Evolutionary conservation across 1,139 yeast species (phyloP), one percentile per base, ranked within the genome.

Genomic region (Taphrina populina): DNA sequence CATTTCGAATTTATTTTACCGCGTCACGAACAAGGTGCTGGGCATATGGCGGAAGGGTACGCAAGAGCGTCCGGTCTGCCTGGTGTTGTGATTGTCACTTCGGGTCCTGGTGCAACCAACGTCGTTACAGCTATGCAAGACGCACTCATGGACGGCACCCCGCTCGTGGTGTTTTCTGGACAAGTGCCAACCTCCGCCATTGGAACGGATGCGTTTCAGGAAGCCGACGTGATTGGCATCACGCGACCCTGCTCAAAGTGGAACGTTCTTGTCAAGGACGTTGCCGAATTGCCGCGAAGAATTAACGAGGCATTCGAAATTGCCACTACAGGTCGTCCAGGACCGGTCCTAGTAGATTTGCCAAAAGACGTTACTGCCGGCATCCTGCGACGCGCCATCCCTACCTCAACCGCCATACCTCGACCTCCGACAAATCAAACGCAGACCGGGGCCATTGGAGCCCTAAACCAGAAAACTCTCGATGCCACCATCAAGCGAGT

Each of bases 21-120:
- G 53, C 81, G 95, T 68, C 98, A 92, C 70, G 98, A 92, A 72
- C 98, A 92, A 74, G 98, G 98, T 71, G 98, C 98, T 20, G 98
- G 98, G 52, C 98, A 92, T 72, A 92, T 92, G 98, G 98, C 98
- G 56, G 97, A 92, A 74, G 98, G 98, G 61, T 92, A 92, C 66
- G 97, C 98, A 58, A 79, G 95, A 64, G 98, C 95, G 32, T 74
- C 80, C 21, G 98, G 98, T 59, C 92, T 88, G 70, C 94, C 96
- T n/a, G 98, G 98, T 73, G 95, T 92, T 63, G 97, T 92, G 58
- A 76, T 92, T 66, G 98, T 92, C 53, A 92, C 98, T 15, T 88
- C 96, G 0, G 98, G 98, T 55, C 98, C 98, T 13, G 98, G 97
- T 67, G 98, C 98, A 45, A 92, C 98, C 56, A 92, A 92, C 68